A percentile compares a stretch with the other conserved stretches of the same genome.
phyloP scores from a whole-genome alignment of 139 green algal species.

The Trebouxia sp. region DNA sequence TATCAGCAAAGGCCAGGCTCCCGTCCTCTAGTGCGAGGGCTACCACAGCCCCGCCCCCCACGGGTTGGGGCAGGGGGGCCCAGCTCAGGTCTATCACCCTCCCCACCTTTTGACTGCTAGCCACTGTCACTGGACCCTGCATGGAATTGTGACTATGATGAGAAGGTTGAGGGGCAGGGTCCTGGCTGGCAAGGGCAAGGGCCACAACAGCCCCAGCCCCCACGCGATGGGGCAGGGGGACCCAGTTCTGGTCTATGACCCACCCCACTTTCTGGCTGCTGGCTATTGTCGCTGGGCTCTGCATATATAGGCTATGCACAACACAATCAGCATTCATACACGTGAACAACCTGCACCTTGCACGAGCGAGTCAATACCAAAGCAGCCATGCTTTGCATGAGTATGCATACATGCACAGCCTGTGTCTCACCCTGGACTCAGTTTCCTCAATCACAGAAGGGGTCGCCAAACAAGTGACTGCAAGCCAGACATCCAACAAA shows the following conservation, averaged over 20 bases:
- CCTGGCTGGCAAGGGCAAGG: constrained; percentile 45
- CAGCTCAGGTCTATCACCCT: constrained; percentile 59
- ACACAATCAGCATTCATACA: too few species aligned
- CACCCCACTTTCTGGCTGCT: constrained; percentile 37
- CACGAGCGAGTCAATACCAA: too few species aligned
- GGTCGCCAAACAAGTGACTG: too few species aligned
- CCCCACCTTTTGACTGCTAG: constrained; percentile 37
- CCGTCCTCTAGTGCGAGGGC: constrained; percentile 53
- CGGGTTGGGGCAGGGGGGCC: constrained; percentile 53
- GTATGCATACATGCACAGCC: too few species aligned
- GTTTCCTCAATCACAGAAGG: too few species aligned
- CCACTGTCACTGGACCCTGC: constrained; percentile 37
- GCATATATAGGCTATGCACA: too few species aligned
- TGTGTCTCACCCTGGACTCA: too few species aligned
- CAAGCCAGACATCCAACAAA: too few species aligned
- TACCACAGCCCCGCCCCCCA: constrained; percentile 48
- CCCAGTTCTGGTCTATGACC: constrained; percentile 62
- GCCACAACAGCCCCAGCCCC: constrained; percentile 50
- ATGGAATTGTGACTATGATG: too few species aligned
- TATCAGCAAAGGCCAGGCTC: constrained; percentile 51
- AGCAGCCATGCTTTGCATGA: too few species aligned
- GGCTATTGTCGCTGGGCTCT: constrained; percentile 34
- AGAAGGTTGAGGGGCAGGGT: too few species aligned
- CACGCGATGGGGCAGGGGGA: constrained; percentile 49
- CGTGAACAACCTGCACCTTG: too few species aligned